phyloP scores from a whole-genome alignment of 345 rosid species.

The Lumnitzera racemosa region DNA sequence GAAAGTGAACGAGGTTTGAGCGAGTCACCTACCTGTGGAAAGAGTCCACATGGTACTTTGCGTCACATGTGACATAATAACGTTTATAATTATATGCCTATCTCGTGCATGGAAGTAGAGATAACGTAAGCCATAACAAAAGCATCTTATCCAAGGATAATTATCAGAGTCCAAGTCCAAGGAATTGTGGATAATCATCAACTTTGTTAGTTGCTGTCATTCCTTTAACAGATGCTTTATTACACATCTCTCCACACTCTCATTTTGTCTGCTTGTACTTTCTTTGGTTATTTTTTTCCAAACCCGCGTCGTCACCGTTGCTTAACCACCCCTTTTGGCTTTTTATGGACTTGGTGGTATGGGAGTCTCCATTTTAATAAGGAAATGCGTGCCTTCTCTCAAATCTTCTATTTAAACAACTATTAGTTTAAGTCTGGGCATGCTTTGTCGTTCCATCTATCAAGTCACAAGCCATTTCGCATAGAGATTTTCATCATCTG shows the following conservation, averaged over 20 bases:
- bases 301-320: no score
- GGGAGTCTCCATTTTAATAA: no score
- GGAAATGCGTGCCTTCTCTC: no score
- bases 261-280: not conserved
- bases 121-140: conserved; percentile 32
- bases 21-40: conserved; percentile 19
- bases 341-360: no score
- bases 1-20: conserved; percentile 17
- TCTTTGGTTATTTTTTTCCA: not conserved
- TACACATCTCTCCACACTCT: conserved; percentile 10
- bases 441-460: no score
- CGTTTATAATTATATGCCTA: conserved; percentile 29
- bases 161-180: conserved; percentile 9
- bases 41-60: conserved; percentile 20
- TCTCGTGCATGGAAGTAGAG: conserved; percentile 24
- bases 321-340: no score
- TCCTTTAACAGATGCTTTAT: conserved; percentile 27
- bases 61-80: conserved; percentile 41
- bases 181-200: conserved; percentile 39
- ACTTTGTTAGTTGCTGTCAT: conserved; percentile 14
- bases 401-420: no score
- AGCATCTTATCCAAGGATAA: conserved; percentile 43
- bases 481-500: no score
- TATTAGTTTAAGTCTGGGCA: no score
- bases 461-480: no score